Conservation (phyloP, 23 red algal species). For the Pyropia yezoensis region DNA sequence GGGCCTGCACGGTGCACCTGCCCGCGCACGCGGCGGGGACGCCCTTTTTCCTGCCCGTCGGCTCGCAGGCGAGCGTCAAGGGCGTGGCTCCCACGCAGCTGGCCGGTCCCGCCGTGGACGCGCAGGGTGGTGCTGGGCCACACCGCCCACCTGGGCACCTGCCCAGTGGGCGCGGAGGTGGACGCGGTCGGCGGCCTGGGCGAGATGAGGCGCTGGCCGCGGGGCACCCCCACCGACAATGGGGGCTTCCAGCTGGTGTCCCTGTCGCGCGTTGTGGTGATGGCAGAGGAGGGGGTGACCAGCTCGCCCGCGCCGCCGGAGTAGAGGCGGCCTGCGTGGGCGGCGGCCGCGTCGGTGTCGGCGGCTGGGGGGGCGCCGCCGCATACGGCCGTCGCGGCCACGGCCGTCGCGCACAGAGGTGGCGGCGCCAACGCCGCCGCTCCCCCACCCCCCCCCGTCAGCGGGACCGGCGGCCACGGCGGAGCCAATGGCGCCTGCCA, state of each 20-base stretch:
- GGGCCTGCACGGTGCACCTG: slow-evolving; percentile 74
- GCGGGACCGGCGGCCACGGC: too few species aligned
- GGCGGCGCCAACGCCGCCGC: too few species aligned
- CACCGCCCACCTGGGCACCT: slow-evolving; percentile 80
- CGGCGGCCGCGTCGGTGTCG: too few species aligned
- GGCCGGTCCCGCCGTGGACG: slow-evolving; percentile 40
- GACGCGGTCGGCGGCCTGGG: slow-evolving; percentile 73
- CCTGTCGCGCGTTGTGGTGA: slow-evolving; percentile 50
- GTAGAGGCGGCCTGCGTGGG: too few species aligned
- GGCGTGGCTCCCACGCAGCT: slow-evolving; percentile 67
- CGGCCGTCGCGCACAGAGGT: too few species aligned
- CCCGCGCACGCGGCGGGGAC: slow-evolving; percentile 59
- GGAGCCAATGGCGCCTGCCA: too few species aligned
- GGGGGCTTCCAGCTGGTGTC: slow-evolving; percentile 99
- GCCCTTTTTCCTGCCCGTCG: slow-evolving; percentile 99
- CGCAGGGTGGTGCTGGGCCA: slow-evolving; percentile 80
- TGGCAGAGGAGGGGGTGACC: slow-evolving; percentile 75
- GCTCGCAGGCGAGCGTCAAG: slow-evolving; percentile 90
- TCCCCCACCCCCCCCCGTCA: too few species aligned
- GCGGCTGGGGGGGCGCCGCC: too few species aligned
- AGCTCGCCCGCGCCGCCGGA: too few species aligned
- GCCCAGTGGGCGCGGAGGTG: slow-evolving; percentile 80
- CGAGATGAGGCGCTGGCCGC: slow-evolving; percentile 74
- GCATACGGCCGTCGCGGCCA: too few species aligned
- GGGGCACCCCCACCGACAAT: slow-evolving; percentile 78